phyloP scores from a whole-genome alignment of 306 rosid genomes.

The Ammopiptanthus mongolicus region DNA sequence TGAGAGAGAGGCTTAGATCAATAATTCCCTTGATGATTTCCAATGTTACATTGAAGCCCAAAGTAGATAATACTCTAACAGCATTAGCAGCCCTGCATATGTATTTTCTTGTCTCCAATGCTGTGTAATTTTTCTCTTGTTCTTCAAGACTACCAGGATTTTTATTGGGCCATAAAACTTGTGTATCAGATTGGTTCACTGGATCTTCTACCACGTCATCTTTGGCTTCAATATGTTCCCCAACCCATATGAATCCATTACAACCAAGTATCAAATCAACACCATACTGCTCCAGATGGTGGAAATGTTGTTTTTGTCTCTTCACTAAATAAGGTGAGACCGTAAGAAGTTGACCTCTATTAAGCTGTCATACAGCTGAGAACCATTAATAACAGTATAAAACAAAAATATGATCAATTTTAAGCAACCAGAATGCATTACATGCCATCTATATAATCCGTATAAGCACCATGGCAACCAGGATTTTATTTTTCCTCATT shows the following conservation, averaged over 20 bases:
- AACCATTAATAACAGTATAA: neutral
- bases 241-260: slow-evolving; percentile 87
- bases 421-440: slow-evolving; percentile 10
- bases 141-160: slow-evolving; percentile 25
- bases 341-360: slow-evolving; percentile 72
- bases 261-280: slow-evolving; percentile 79
- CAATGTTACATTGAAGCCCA: slow-evolving; percentile 43
- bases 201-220: slow-evolving; percentile 63
- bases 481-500: neutral
- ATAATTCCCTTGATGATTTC: slow-evolving; percentile 47
- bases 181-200: slow-evolving; percentile 41
- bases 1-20: slow-evolving; percentile 35
- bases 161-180: slow-evolving; percentile 16
- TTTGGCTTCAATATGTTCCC: slow-evolving; percentile 60
- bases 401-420: neutral
- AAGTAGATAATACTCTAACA: slow-evolving; percentile 31
- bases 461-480: neutral
- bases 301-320: slow-evolving; percentile 90
- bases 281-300: slow-evolving; percentile 67
- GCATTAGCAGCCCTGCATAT: slow-evolving; percentile 58
- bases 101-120: slow-evolving; percentile 43
- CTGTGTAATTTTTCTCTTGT: slow-evolving; percentile 35
- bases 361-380: slow-evolving; percentile 47
- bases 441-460: neutral
- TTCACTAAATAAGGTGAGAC: slow-evolving; percentile 77